Base-by-base conservation (phyloP, 2,329 filamentous ascomycete genomes). In the Scedosporium minutisporum region DNA sequence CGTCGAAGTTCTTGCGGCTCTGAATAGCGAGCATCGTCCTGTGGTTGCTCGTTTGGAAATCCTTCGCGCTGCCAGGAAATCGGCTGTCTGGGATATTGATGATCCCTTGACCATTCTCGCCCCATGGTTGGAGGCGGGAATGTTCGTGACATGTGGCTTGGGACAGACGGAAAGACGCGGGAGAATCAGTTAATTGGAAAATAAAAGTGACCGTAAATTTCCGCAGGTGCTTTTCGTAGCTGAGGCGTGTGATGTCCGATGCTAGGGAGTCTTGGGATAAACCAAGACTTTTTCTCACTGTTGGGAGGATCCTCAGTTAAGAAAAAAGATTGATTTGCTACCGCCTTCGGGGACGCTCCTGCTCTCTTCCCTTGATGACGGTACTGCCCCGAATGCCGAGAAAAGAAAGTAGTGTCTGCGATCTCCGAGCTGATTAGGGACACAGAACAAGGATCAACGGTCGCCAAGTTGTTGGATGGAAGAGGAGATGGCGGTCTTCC, bases 41-140 rank as follows among this genome's bases (percentile, higher is more conserved):
- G 60, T 6, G 27, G 25, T 18, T 61, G 60, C 9, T 61, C 60
- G 14, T 16, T 23, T 29, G 55, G 55, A 58, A 57, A 61, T 18
- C 46, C 53, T 12, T 61, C 60, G 2, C 53, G 60, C 48, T 61
- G 60, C 60, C 60, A 61, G 29, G 60, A 38, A 16, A 38, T 33
- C 4, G 51, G 46, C 29, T 61, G 60, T 16, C 48, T 51, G 9
- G 41, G n/a, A 25, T 55, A 61, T 9, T 61, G 60, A 12, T 38
- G 33, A 4, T 61, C 60, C 42, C 60, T 48, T 21, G 48, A 57
- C 60, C 60, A 61, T 38, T 61, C 60, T 51, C 60, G 60, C 38
- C 48, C 60, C 60, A 61, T 61, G 29, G 60, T 61, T 7, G 60
- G 59, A 18, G 48, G 48, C 16, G 33, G 18, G 60, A 21, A 51